Percentiles rank a stretch among this genome's conserved stretches.
Conservation (phyloP, 2,329 filamentous ascomycete species). For the Fonsecaea monophora region DNA sequence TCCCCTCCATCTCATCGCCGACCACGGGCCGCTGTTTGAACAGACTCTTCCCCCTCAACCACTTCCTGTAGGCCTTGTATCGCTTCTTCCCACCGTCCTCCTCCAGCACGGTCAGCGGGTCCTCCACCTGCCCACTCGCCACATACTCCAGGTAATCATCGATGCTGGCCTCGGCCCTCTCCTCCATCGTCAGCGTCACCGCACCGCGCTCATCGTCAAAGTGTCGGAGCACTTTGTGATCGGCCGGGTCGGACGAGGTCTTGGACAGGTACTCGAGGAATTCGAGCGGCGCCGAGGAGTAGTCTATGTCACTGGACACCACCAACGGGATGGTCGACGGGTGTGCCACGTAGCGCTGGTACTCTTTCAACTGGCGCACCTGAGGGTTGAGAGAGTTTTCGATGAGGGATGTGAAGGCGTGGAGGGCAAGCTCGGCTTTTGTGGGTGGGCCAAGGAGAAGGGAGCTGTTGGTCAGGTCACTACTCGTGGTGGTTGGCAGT, state of each 20-base stretch:
- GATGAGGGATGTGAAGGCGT: conserved; percentile 71
- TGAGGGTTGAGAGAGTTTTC: conserved; percentile 84
- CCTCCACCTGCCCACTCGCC: conserved; percentile 68
- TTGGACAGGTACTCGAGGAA: conserved; percentile 78
- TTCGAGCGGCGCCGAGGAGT: conserved; percentile 57
- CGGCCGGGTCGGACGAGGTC: conserved; percentile 26
- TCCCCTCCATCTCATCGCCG: conserved; percentile 37
- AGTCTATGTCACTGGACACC: conserved; percentile 49
- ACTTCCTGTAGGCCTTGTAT: conserved; percentile 95
- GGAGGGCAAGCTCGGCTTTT: conserved; percentile 83
- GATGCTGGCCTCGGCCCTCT: conserved; percentile 68
- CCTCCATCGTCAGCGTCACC: conserved; percentile 50
- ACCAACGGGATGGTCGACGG: conserved; percentile 83
- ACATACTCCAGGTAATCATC: conserved; percentile 79
- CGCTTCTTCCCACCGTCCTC: conserved; percentile 87
- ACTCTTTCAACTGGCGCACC: conserved; percentile 82
- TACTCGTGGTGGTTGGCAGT: conserved; percentile 39
- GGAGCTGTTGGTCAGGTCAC: conserved; percentile 55
- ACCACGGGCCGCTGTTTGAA: conserved; percentile 78
- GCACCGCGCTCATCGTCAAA: conserved; percentile 64
- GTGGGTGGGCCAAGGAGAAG: conserved; percentile 67
- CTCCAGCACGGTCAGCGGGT: conserved; percentile 84
- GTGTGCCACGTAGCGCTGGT: conserved; percentile 85
- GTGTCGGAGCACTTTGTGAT: conserved; percentile 44
- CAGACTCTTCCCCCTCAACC: conserved; percentile 90